Base-by-base conservation (phyloP, 768 basidiomycete species). In the Kockovaella imperatae region DNA sequence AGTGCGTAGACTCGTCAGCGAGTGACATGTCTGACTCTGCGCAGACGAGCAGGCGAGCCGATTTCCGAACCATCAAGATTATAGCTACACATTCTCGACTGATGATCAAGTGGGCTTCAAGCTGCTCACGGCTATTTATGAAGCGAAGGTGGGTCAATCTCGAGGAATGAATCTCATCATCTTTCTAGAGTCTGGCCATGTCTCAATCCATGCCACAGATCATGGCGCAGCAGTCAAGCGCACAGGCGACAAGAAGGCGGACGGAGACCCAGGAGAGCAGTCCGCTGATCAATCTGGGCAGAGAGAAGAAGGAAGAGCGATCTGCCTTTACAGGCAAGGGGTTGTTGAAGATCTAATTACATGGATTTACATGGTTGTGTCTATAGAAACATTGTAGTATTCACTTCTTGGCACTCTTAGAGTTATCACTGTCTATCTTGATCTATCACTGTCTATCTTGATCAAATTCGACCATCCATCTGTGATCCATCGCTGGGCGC, bases 1-100 rank as follows among this genome's bases (percentile, higher is more conserved):
- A 47, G 64, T 67, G 36, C 58, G 67, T 54, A 7, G 6, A 21
- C 14, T 17, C 24, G 26, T 10, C 21, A 11, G 10, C 31, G 15
- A 25, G 11, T 35, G 36, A 30, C 18, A 17, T 17, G 20, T 47
- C 53, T 50, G 36, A 52, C 39, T 8, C 1, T 0, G 4, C n/a
- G 14, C 18, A 60, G 56, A 52, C 23, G 54, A 64, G 34, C 54
- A 56, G 23, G 51, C 87, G 3, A 84, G 84, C 1, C 77, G 84
- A 61, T 96, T 96, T 60, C 90, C 95, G 73, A 82, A 87, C 67
- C 80, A 80, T 3, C 77, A 81, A 25, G 90, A 97, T 61, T 96
- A 91, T 72, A 68, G 88, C 47, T 89, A 95, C 64, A 75, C 83
- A 40, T 89, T 97, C 65, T 82, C 82, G 24, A 85, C 85, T 55